Evolutionary conservation across 2,329 filamentous ascomycete genomes (phyloP).

Genomic region (Magnaporthiopsis rhizophila): DNA sequence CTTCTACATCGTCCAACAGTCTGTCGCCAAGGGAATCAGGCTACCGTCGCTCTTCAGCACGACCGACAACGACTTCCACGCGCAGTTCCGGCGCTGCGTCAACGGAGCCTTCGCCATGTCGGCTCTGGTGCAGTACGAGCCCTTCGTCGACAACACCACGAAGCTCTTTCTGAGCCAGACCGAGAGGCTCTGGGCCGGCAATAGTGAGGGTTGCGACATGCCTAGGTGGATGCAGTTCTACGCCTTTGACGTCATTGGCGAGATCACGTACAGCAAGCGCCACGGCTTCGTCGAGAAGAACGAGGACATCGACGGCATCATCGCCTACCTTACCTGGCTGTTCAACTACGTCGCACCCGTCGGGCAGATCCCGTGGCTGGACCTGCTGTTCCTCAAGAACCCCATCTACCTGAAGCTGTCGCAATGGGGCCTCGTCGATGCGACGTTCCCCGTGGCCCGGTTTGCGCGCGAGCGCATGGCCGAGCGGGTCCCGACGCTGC

Average conservation of each 20-base stretch:
- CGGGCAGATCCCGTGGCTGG: conserved; percentile 65
- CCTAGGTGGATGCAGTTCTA: conserved; percentile 71
- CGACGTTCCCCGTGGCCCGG: conserved; percentile 63
- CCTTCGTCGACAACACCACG: conserved; percentile 69
- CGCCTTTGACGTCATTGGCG: conserved; percentile 74
- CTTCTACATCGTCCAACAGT: conserved; percentile 74
- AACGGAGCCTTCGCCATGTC: conserved; percentile 74
- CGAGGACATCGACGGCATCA: conserved; percentile 67
- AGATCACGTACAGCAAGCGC: conserved; percentile 67
- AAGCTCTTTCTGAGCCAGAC: conserved; percentile 61
- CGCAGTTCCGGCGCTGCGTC: conserved; percentile 65
- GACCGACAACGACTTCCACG: conserved; percentile 66
- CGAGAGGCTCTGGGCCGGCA: conserved; percentile 42
- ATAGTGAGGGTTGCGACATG: conserved; percentile 48
- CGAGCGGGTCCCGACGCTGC: conserved; percentile 42
- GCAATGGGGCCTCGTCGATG: conserved; percentile 57
- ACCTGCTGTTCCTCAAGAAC: conserved; percentile 65
- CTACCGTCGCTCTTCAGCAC: conserved; percentile 71
- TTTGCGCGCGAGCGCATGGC: conserved; percentile 62
- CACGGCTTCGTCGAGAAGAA: conserved; percentile 70
- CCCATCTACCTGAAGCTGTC: conserved; percentile 62
- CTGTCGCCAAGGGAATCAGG: conserved; percentile 58
- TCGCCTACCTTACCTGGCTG: conserved; percentile 53
- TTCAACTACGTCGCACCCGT: conserved; percentile 68
- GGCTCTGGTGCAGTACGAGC: conserved; percentile 69